Base-by-base conservation (phyloP, 208 protist genomes). In the Leishmania gerbilli region DNA sequence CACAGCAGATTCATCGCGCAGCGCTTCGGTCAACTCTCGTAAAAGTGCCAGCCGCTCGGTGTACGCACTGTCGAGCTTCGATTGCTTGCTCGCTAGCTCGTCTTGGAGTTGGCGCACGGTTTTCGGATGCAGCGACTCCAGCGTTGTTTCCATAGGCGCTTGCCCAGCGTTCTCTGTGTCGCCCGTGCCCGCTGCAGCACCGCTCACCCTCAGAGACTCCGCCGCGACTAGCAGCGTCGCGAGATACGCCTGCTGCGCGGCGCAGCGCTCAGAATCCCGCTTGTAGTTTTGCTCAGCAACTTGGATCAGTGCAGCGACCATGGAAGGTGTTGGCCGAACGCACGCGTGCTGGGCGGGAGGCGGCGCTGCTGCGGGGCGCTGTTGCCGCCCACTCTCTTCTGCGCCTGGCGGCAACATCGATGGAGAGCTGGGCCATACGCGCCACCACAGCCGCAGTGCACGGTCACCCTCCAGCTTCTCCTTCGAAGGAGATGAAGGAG, bases 361-460 rank as follows among this genome's bases (percentile, higher is more conserved):
- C 3, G 76, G 45, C 13, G 72, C 53, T 55, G 42, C n/a, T 60
- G 42, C 55, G 71, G 42, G n/a, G 71, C 67, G 19, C 40, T 71
- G 67, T 42, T 49, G 21, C 15, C n/a, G 47, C 27, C n/a, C 31
- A 37, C 71, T 56, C 47, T 34, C 47, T 42, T 31, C 47, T 45
- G 47, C 49, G 27, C 42, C 71, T 58, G 71, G 8, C n/a, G 55
- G 15, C 71, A 24, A 58, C 71, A 34, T 60, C 72, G 72, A 27
- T 68, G 51, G 19, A 62, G 68, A 69, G 4, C 62, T 45, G 27
- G 82, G 77, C 82, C 82, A 81, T 42, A 85, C n/a, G 24, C 65
- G 69, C 72, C 77, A 53, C 82, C 82, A 85, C 37, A 85, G 45
- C 40, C 71, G 60, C 62, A 74, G 71, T 31, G 76, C 77, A 9